Evolutionary conservation across 2,329 filamentous ascomycete genomes (phyloP).

Genomic region (Ceratocystiopsis sp.): DNA sequence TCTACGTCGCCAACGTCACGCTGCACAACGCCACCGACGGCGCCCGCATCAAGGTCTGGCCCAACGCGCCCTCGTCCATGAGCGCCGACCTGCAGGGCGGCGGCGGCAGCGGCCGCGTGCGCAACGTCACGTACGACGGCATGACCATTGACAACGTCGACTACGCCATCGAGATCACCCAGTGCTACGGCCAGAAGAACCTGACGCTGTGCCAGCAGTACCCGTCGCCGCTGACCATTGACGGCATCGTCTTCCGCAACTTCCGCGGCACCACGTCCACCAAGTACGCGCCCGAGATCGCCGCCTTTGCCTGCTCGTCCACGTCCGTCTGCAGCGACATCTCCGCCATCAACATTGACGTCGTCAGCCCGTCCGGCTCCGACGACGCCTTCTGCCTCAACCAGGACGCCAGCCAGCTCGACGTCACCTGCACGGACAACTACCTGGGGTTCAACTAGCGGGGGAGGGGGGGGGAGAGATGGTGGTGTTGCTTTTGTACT

Average conservation of each 20-base stretch:
- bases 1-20: constrained; percentile 30
- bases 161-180: constrained; percentile 39
- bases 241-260: constrained; percentile 33
- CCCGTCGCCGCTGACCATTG: constrained; percentile 36
- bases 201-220: constrained; percentile 39
- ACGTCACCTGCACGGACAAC: constrained; percentile 9
- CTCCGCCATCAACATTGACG: constrained; percentile 11
- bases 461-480: too few relatives aligned
- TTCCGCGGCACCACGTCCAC: constrained; percentile 29
- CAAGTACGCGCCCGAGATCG: constrained; percentile 13
- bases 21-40: constrained; percentile 24
- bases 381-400: constrained; percentile 13
- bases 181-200: constrained; percentile 33
- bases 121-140: constrained; percentile 43
- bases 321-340: constrained; percentile 11
- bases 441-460: constrained; percentile 6
- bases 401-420: constrained; percentile 10
- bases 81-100: constrained; percentile 38
- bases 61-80: constrained; percentile 11
- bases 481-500: too few relatives aligned
- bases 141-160: constrained; percentile 41
- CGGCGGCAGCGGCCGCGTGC: constrained; percentile 40
- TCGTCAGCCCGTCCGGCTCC: constrained; percentile 11
- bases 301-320: constrained; percentile 13
- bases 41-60: constrained; percentile 46